phyloP scores from a whole-genome alignment of 306 rosid genomes.

The Ziziphus jujuba region DNA sequence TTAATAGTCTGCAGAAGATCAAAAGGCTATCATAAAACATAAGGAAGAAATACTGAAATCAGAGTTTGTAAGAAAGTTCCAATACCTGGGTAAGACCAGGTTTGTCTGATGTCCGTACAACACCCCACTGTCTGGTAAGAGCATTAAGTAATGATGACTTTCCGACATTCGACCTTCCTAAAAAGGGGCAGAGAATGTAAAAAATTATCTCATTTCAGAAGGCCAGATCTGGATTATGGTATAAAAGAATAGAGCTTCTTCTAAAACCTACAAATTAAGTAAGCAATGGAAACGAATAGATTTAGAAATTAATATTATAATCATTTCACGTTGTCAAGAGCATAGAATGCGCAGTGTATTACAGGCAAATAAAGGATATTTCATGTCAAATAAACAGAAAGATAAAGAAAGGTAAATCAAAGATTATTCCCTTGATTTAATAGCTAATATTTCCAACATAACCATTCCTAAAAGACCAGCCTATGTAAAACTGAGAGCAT shows the following conservation, averaged over 20 bases:
- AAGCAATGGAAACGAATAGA: slow-evolving; percentile 1
- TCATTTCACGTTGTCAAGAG: background rate
- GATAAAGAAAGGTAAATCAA: too few species aligned
- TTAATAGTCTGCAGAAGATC: slow-evolving; percentile 71
- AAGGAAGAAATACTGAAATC: slow-evolving; percentile 4
- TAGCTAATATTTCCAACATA: background rate
- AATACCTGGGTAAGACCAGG: slow-evolving; percentile 95
- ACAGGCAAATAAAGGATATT: background rate
- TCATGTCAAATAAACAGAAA: background rate
- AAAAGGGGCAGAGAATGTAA: slow-evolving; percentile 25
- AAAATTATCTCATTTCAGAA: slow-evolving; percentile 19
- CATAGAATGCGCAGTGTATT: background rate
- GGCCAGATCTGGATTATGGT: background rate
- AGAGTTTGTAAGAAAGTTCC: background rate
- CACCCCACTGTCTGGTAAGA: slow-evolving; percentile 96
- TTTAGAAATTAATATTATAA: background rate
- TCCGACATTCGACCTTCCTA: slow-evolving; percentile 97
- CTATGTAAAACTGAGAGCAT: background rate
- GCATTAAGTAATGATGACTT: slow-evolving; percentile 94
- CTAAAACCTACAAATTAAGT: background rate
- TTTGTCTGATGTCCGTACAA: slow-evolving; percentile 84
- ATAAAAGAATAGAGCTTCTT: background rate
- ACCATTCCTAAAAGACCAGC: background rate
- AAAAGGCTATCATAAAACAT: slow-evolving; percentile 14
- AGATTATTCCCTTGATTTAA: background rate